These are phyloP conservation scores for Hysterium pulicare DNA, from an alignment of 2,329 filamentous ascomycete species.

Conservation along the genomic window DNA sequence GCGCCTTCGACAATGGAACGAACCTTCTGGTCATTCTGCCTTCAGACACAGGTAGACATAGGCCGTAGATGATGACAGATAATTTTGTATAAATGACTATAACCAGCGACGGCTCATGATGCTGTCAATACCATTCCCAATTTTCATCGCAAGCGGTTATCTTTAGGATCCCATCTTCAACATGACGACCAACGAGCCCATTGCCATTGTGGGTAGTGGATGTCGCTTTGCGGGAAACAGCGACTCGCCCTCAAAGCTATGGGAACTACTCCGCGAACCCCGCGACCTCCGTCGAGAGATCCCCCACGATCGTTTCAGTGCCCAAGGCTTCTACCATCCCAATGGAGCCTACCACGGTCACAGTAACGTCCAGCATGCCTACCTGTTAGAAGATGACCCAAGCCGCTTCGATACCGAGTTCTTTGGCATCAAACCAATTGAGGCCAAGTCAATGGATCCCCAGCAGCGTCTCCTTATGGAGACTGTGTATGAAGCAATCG, in stretches of 20 bases:
- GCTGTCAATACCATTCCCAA: too few relatives aligned
- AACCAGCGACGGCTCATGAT: too few relatives aligned
- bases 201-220: neutral
- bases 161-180: too few relatives aligned
- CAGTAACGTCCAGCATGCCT: constrained; percentile 7
- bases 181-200: too few relatives aligned
- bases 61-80: too few relatives aligned
- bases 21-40: too few relatives aligned
- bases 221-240: neutral
- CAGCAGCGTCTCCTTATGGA: constrained; percentile 11
- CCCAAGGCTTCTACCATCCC: constrained; percentile 10
- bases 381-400: constrained; percentile 10
- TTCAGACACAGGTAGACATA: too few relatives aligned
- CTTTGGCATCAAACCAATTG: constrained; percentile 17
- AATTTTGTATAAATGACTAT: too few relatives aligned
- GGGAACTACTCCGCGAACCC: constrained; percentile 2
- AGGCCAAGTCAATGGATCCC: constrained; percentile 14
- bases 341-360: constrained; percentile 4
- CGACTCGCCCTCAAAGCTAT: neutral
- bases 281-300: constrained; percentile 13
- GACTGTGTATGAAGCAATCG: constrained; percentile 16
- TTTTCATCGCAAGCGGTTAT: too few relatives aligned
- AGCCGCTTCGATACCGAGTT: constrained; percentile 14
- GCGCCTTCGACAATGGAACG: too few relatives aligned
- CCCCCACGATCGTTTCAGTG: constrained; percentile 27